Conservation (phyloP, 352 stramenopile species). For the Phytophthora pluvialis region DNA sequence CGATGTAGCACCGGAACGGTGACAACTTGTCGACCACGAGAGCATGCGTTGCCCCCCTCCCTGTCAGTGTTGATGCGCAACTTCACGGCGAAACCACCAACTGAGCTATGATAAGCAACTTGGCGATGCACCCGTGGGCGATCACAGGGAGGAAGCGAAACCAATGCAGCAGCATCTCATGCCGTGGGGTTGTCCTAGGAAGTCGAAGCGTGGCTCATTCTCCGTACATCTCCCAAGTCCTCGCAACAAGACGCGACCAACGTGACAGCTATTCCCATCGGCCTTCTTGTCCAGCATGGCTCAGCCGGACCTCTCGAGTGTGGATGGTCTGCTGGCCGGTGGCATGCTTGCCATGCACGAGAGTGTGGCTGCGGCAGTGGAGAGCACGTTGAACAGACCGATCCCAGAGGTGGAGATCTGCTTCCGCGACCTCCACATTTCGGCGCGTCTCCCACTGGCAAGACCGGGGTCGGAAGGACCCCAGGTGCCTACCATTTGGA, state of each 20-base stretch:
- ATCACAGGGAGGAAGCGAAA: slow-evolving; percentile 8
- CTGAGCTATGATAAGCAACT: slow-evolving; percentile 1
- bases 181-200: not conserved
- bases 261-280: not conserved
- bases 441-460: slow-evolving; percentile 27
- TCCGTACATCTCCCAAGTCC: not conserved
- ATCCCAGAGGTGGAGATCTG: slow-evolving; percentile 61
- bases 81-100: not conserved
- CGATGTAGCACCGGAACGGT: not conserved
- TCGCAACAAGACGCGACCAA: not conserved
- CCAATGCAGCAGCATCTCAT: slow-evolving; percentile 23
- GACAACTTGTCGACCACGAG: no score
- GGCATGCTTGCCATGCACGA: slow-evolving; percentile 63
- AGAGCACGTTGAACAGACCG: slow-evolving; percentile 44
- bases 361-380: slow-evolving; percentile 47
- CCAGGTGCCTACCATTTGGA: slow-evolving; percentile 36
- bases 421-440: slow-evolving; percentile 59
- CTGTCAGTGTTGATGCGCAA: not conserved
- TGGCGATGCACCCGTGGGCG: not conserved
- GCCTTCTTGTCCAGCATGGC: slow-evolving; percentile 10
- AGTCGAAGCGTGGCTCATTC: not conserved
- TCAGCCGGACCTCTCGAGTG: slow-evolving; percentile 37
- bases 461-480: slow-evolving; percentile 37
- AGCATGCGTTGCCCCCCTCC: not conserved
- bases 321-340: slow-evolving; percentile 50